Base-by-base conservation (phyloP, 352 stramenopile species). In the Phytopythium oedochilum region DNA sequence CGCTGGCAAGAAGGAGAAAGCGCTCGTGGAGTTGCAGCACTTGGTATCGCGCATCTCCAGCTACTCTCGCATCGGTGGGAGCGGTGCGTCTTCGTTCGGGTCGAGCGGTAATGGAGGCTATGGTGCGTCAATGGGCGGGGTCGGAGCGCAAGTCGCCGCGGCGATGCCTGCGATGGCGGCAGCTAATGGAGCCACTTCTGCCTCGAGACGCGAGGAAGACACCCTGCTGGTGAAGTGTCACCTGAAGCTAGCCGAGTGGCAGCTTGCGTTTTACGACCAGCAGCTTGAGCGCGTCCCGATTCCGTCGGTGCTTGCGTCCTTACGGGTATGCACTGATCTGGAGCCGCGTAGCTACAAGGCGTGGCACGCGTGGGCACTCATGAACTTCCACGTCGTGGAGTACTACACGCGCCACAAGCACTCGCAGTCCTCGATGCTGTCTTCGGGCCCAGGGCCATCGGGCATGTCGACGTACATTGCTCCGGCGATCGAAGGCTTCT, bases 311-410 rank as follows among this genome's bases (percentile, higher is more conserved):
- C 55, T 96, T 26, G 58, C 60, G 9, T 86, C 87, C 36, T 60
- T 96, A 15, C 66, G 78, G 42, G 54, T 82, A 26, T 89, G 82
- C 47, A 93, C 81, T 0, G 68, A 92, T 43, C 57, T 91, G 15
- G 83, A 94, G 43, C 75, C 75, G 25, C 68, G 66, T 22, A 90
- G 75, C 48, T 90, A 90, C 63, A 90, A 90, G 57, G 94, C 96
- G 28, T 99, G 94, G 88, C 97, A 99, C 71, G 85, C 84, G 9
- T 99, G 96, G 96, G 96, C 96, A 14, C 67, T 99, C 40, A 90
- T 98, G 57, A 99, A 99, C 69, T 99, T 98, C 64, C 82, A 97
- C 35, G 84, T 98, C 17, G 94, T 97, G 12, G 83, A 98, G 64
- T 83, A 98, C 53, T 88, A 80, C 53, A 83, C 74, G 10, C 63